Conservation (phyloP, 2,329 filamentous ascomycete genomes). For the Aspergillus tamarii region DNA sequence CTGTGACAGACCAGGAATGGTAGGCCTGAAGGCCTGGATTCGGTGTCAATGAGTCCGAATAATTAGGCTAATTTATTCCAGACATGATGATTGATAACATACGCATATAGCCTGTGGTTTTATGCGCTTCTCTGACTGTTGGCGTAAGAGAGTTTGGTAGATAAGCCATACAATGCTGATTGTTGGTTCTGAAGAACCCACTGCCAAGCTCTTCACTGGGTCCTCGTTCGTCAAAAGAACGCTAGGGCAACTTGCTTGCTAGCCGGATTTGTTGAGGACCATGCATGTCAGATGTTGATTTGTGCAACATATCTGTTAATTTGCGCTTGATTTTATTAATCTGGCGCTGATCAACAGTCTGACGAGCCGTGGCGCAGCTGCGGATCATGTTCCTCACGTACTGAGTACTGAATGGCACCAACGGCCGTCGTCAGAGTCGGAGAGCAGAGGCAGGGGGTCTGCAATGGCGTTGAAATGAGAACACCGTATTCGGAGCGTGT, state of each 20-base stretch:
- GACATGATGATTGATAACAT: not conserved
- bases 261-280: not conserved
- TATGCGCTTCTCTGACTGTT: not conserved
- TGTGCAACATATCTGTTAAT: not conserved
- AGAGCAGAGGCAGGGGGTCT: not conserved
- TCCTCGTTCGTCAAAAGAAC: not conserved
- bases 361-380: constrained; percentile 1
- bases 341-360: not conserved
- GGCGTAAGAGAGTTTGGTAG: not conserved
- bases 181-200: not conserved
- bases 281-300: not conserved
- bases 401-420: not conserved
- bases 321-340: constrained; percentile 2
- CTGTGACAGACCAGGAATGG: not conserved
- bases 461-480: not conserved
- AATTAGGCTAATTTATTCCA: not conserved
- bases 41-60: not conserved
- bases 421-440: no score
- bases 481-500: not conserved
- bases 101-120: not conserved
- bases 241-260: not conserved
- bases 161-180: not conserved
- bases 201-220: not conserved
- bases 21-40: not conserved
- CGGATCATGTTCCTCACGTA: not conserved